Conservation (phyloP, 2,329 filamentous ascomycete species). For the Blastomyces silverae region DNA sequence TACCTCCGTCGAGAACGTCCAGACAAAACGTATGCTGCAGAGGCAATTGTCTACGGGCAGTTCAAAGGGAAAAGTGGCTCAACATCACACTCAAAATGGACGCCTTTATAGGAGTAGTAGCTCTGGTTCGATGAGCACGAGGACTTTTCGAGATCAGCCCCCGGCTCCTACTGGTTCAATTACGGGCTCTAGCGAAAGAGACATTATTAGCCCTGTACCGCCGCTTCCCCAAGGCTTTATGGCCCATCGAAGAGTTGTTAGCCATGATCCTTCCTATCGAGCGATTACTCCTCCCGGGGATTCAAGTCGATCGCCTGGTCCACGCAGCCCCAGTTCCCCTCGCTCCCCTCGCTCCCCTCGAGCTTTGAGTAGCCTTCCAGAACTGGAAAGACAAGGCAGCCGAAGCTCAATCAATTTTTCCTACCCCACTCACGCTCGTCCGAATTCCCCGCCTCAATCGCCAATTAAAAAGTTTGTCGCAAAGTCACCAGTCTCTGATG, state of each 20-base stretch:
- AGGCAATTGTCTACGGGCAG: constrained; percentile 62
- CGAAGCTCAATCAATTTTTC: constrained; percentile 46
- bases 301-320: constrained; percentile 16
- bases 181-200: constrained; percentile 45
- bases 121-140: constrained; percentile 75
- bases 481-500: not conserved
- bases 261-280: constrained; percentile 46
- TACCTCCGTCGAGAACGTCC: constrained; percentile 70
- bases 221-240: constrained; percentile 54
- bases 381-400: constrained; percentile 37
- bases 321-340: constrained; percentile 18
- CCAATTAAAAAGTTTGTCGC: constrained; percentile 16
- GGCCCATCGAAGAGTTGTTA: constrained; percentile 42
- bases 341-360: constrained; percentile 22
- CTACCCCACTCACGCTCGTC: constrained; percentile 38
- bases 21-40: constrained; percentile 77
- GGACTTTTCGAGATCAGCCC: constrained; percentile 76
- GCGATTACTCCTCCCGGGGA: constrained; percentile 42
- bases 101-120: constrained; percentile 61
- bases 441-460: constrained; percentile 36
- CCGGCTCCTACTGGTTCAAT: constrained; percentile 45
- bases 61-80: constrained; percentile 34
- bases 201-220: constrained; percentile 62
- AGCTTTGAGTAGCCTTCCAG: constrained; percentile 28
- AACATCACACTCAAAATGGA: constrained; percentile 33